Evolutionary conservation across 345 rosid genomes (phyloP), one percentile per base, ranked within the genome.

Genomic region (Ceriops zippeliana): DNA sequence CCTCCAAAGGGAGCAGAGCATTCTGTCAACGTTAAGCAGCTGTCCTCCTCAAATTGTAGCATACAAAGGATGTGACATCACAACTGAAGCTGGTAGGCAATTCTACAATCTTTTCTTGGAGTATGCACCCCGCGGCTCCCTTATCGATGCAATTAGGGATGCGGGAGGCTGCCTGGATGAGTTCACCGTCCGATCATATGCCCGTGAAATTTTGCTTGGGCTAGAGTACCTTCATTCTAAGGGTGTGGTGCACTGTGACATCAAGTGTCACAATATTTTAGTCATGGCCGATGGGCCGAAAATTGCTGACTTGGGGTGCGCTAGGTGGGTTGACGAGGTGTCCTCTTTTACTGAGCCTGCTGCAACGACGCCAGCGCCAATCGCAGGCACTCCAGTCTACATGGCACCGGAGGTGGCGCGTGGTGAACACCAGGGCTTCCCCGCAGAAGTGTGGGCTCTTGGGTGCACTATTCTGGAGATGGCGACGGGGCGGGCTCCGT

Each of bases 351-450:
- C 21, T 24, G 72, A 67, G 52, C 34, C 28, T 59, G 5, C 3
- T 0, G 16, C 46, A 27, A 17, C 30, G 26, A 15, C 5, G 17
- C 49, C 15, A 7, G n/a, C 54, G 7, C 21, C 75, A 2, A 59
- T 80, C 0, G 71, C 76, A 0, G 90, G 91, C 7, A 86, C 95
- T 5, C 90, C 89, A 0, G 59, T 75, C 4, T 89, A 66, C 78
- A 86, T 89, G 95, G 85, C 91, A 6, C 91, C 95, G 2, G 95
- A 86, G 77, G 89, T 74, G 77, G 89, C 86, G 51, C 86, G 90
- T 27, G 87, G 86, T 0, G 85, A 82, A 11, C 67, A 75, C 20
- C 95, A 85, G 66, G 77, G 78, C 17, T 83, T 72, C 75, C 63
- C 89, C 0, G 79, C 89, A 22, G 90, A 86, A 58, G 72, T 86